Evolutionary conservation across 768 basidiomycete species (phyloP).

Genomic region (Lentinula detonsa): DNA sequence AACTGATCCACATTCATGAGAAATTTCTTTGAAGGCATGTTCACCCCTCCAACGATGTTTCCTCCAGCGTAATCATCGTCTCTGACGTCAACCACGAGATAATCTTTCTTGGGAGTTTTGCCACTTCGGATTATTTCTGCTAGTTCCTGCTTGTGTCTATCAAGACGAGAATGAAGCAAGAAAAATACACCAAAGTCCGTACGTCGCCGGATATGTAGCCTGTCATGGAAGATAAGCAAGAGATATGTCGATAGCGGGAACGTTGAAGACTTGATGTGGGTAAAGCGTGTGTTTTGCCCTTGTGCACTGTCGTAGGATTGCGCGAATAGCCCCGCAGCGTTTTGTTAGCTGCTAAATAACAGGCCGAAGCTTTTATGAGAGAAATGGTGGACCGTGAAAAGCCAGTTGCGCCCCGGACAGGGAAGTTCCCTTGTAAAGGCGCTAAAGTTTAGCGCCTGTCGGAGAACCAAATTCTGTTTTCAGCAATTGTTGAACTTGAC

Average conservation of each 20-base stretch:
- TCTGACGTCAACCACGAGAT: constrained; percentile 78
- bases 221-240: constrained; percentile 16
- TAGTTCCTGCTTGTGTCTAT: constrained; percentile 46
- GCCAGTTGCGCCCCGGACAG: neutral
- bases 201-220: constrained; percentile 37
- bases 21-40: constrained; percentile 61
- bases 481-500: too few species aligned
- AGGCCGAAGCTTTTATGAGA: neutral
- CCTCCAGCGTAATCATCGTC: constrained; percentile 78
- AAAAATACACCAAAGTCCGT: constrained; percentile 10
- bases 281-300: neutral
- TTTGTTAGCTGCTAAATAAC: neutral
- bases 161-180: constrained; percentile 2
- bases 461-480: too few species aligned
- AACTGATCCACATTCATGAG: constrained; percentile 49
- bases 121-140: constrained; percentile 61
- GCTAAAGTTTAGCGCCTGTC: too few species aligned
- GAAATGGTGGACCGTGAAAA: neutral
- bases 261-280: neutral
- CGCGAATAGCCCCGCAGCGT: neutral
- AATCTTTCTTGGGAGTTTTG: constrained; percentile 57
- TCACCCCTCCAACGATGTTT: constrained; percentile 62
- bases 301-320: neutral
- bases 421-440: neutral
- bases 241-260: neutral